Evolutionary conservation across 2,329 filamentous ascomycete species (phyloP).

Genomic region (Colletotrichum orchidophilum): DNA sequence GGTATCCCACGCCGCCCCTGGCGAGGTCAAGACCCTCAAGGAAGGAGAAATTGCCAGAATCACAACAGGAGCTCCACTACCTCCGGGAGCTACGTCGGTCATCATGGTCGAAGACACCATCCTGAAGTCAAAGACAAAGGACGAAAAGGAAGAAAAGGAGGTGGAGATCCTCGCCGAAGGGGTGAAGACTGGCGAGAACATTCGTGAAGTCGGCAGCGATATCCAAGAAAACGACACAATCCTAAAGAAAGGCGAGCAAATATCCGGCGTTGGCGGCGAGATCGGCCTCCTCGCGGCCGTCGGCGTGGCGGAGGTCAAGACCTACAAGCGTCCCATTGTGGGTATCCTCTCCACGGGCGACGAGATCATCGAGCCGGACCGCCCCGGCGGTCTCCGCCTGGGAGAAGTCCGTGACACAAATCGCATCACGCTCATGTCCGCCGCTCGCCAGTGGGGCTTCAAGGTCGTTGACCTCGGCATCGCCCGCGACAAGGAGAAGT

Average conservation of each 20-base stretch:
- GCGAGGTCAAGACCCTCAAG: conserved; percentile 70
- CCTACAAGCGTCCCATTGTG: conserved; percentile 81
- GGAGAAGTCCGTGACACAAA: conserved; percentile 97
- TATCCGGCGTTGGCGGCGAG: conserved; percentile 89
- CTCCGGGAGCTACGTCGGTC: conserved; percentile 87
- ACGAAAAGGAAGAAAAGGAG: conserved; percentile 85
- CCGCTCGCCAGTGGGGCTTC: conserved; percentile 78
- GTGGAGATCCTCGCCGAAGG: conserved; percentile 85
- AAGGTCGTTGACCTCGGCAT: conserved; percentile 88
- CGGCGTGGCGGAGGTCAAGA: conserved; percentile 74
- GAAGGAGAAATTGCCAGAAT: conserved; percentile 86
- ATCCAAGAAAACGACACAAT: conserved; percentile 75
- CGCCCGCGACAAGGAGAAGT: conserved; percentile 75
- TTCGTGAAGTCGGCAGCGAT: conserved; percentile 92
- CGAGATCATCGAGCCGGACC: conserved; percentile 83
- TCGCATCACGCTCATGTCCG: conserved; percentile 84
- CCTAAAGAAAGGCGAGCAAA: conserved; percentile 79
- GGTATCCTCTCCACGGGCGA: conserved; percentile 95
- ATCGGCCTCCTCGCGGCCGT: conserved; percentile 90
- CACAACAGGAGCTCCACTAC: conserved; percentile 92
- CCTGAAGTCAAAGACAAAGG: conserved; percentile 77
- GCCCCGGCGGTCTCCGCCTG: conserved; percentile 68
- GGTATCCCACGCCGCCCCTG: conserved; percentile 85
- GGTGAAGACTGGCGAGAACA: conserved; percentile 83
- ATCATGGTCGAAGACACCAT: conserved; percentile 97